Percentiles rank a stretch among this genome's conserved stretches.
These are phyloP conservation scores for Ceratobasidium sp. DNA, from an alignment of 1,284 basidiomycete species.

Conservation along the genomic window DNA sequence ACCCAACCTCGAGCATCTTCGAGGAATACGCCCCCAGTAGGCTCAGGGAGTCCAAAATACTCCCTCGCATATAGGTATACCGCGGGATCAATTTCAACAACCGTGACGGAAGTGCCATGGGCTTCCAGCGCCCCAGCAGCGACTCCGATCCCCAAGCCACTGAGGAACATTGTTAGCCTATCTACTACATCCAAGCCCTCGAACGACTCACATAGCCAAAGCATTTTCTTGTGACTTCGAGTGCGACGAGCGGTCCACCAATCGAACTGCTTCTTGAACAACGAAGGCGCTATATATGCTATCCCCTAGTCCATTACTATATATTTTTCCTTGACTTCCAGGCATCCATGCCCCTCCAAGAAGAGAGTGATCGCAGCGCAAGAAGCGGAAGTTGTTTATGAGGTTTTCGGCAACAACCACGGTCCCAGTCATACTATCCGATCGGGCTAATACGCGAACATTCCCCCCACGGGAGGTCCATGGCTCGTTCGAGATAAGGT, in stretches of 20 bases:
- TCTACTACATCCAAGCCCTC: constrained; percentile 11
- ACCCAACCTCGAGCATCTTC: constrained; percentile 79
- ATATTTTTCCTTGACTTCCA: constrained; percentile 55
- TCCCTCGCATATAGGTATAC: constrained; percentile 82
- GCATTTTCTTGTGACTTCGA: constrained; percentile 55
- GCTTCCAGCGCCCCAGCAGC: constrained; percentile 74
- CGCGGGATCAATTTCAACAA: constrained; percentile 85
- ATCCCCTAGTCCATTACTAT: constrained; percentile 66
- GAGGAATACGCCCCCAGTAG: constrained; percentile 64
- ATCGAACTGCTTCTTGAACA: constrained; percentile 80
- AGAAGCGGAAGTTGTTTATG: constrained; percentile 69
- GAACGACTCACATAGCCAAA: constrained; percentile 69
- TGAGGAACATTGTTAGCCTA: constrained; percentile 47
- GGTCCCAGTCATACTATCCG: constrained; percentile 75
- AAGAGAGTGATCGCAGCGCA: constrained; percentile 87
- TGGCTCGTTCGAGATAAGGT: constrained; percentile 60
- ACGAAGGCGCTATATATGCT: constrained; percentile 86
- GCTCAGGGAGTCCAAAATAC: constrained; percentile 77
- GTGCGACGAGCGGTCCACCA: constrained; percentile 61
- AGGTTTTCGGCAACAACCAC: constrained; percentile 80
- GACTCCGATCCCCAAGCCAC: constrained; percentile 86
- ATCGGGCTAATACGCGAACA: constrained; percentile 73
- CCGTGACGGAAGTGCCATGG: constrained; percentile 71
- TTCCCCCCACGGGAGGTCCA: constrained; percentile 61
- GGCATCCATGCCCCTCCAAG: constrained; percentile 88